A percentile compares a stretch with the other conserved stretches of the same genome.
These are phyloP conservation scores for Kwoniella sp. DNA, from an alignment of 768 basidiomycete species.

Conservation along the genomic window DNA sequence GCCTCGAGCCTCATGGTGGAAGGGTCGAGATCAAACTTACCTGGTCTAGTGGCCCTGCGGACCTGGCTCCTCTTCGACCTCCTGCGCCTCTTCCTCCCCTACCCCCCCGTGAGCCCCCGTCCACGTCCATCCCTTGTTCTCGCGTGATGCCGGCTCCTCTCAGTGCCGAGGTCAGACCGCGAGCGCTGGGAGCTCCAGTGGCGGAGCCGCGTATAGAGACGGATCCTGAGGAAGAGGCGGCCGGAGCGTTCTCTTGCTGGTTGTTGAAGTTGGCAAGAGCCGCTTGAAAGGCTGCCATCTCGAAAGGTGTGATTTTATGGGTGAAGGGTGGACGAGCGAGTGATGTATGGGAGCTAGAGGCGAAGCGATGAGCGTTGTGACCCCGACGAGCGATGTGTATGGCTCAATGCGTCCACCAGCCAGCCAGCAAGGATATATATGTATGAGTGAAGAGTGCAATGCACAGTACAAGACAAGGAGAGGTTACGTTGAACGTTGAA, in stretches of 20 bases:
- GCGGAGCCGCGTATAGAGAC: constrained; percentile 34
- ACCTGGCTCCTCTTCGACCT: constrained; percentile 15
- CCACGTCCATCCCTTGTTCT: constrained; percentile 36
- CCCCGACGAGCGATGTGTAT: too few species aligned
- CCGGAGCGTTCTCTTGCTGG: constrained; percentile 1
- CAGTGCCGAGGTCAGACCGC: constrained; percentile 21
- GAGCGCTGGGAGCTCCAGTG: constrained; percentile 8
- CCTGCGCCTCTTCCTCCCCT: constrained; percentile 19
- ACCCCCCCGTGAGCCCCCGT: constrained; percentile 24
- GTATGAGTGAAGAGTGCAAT: too few species aligned
- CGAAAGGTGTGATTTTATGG: neutral
- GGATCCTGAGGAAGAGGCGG: neutral
- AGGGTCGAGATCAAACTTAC: constrained; percentile 12
- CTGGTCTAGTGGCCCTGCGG: constrained; percentile 37
- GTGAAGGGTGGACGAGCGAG: neutral
- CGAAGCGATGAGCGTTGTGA: too few species aligned
- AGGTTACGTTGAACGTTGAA: too few species aligned
- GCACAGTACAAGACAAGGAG: too few species aligned
- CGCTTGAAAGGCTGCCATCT: constrained; percentile 29
- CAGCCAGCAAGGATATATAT: too few species aligned
- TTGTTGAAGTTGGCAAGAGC: constrained; percentile 26
- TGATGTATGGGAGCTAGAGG: too few species aligned
- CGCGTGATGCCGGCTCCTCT: constrained; percentile 33
- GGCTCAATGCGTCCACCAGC: too few species aligned
- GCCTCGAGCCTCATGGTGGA: constrained; percentile 8